A percentile compares a stretch with the other conserved stretches of the same genome.
Evolutionary conservation across 164 flowering plant species (phyloP).

Genomic region (Malania oleifera): DNA sequence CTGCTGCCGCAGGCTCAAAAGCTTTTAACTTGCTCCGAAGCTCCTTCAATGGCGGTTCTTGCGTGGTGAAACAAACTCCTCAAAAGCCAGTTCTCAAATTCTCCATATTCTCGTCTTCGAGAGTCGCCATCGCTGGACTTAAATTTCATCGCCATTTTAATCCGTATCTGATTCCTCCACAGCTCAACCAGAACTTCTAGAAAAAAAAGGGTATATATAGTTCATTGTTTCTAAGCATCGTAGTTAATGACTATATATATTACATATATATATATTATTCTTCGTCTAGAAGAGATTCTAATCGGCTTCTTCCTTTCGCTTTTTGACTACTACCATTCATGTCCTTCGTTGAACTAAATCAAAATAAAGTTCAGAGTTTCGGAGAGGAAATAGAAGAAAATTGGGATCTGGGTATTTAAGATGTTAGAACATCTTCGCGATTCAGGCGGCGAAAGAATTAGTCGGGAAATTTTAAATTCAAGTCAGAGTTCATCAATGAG

Average conservation of each 20-base stretch:
- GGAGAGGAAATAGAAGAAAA: no score
- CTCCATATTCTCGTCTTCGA: not conserved
- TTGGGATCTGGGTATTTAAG: slow-evolving; percentile 7
- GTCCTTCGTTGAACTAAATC: no score
- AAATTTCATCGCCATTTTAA: not conserved
- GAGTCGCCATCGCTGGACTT: not conserved
- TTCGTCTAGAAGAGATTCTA: no score
- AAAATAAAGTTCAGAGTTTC: no score
- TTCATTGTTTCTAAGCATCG: not conserved
- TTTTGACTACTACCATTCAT: not conserved
- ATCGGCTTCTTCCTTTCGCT: not conserved
- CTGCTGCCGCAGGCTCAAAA: no score
- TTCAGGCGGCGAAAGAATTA: slow-evolving; percentile 30
- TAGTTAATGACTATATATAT: not conserved
- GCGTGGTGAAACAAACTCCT: not conserved
- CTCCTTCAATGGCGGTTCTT: slow-evolving; percentile 4
- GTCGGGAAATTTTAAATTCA: slow-evolving; percentile 29
- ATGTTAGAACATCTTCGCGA: slow-evolving; percentile 29
- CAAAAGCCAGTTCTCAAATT: not conserved
- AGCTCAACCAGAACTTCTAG: not conserved
- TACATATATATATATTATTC: not conserved
- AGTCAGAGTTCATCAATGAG: slow-evolving; percentile 50
- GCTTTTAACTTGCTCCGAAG: not conserved
- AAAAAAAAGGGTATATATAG: not conserved
- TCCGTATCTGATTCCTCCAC: slow-evolving; percentile 14